Conservation (phyloP, 2,329 filamentous ascomycete species). For the Xylariaceae sp. region DNA sequence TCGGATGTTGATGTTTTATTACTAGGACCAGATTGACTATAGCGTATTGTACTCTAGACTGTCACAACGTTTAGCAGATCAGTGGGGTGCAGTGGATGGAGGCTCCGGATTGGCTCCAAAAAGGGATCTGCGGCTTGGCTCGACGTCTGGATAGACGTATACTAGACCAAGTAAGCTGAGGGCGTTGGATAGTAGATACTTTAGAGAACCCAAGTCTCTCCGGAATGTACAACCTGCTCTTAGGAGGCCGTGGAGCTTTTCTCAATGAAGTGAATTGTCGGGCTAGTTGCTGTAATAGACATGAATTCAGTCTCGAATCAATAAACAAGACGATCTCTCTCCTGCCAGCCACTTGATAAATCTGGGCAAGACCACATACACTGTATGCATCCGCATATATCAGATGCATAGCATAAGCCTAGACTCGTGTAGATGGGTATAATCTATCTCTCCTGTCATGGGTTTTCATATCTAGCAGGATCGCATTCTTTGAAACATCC, state of each 20-base stretch:
- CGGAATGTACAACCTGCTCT: not conserved
- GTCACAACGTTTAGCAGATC: slow-evolving; percentile 19
- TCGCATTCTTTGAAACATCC: slow-evolving; percentile 23
- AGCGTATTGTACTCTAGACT: slow-evolving; percentile 13
- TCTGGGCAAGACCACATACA: not conserved
- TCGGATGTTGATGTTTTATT: slow-evolving; percentile 6
- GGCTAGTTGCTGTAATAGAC: not conserved
- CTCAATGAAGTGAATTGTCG: not conserved
- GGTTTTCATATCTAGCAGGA: slow-evolving; percentile 5
- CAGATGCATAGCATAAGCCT: slow-evolving; percentile 5
- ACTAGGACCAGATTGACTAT: slow-evolving; percentile 13
- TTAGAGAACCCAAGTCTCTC: not conserved
- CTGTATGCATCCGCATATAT: not conserved
- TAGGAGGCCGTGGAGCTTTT: not conserved
- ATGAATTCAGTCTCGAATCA: not conserved
- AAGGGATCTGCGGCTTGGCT: not conserved
- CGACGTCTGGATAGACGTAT: not conserved
- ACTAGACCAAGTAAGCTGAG: not conserved
- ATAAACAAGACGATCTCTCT: not conserved
- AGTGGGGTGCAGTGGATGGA: slow-evolving; percentile 7
- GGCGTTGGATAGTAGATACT: no score
- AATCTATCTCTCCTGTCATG: slow-evolving; percentile 3
- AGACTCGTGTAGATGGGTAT: not conserved
- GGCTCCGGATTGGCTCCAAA: not conserved
- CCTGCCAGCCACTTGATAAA: not conserved